Evolutionary conservation across 345 rosid species (phyloP).

Genomic region (Syzygium oleosum): DNA sequence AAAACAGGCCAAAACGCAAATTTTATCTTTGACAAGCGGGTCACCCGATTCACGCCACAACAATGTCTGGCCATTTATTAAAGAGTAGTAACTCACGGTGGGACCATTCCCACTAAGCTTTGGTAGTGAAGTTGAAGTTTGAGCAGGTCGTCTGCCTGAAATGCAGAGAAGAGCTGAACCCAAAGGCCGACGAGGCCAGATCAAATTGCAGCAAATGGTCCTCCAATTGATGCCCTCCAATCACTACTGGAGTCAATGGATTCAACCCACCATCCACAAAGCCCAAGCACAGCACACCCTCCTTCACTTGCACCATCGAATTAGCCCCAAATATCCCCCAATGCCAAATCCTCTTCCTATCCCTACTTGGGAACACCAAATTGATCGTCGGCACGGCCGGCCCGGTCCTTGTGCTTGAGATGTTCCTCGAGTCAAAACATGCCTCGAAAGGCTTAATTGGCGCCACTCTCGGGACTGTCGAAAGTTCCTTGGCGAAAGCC

Average conservation of each 20-base stretch:
- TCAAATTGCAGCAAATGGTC: slow-evolving; percentile 22
- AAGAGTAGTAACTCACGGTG: neutral
- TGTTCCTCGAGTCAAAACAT: neutral
- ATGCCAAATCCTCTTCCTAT: neutral
- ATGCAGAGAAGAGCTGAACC: slow-evolving; percentile 20
- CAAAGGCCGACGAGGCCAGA: slow-evolving; percentile 22
- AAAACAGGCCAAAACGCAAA: neutral
- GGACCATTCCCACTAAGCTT: neutral
- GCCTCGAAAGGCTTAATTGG: neutral
- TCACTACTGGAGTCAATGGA: slow-evolving; percentile 14
- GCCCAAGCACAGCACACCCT: slow-evolving; percentile 16
- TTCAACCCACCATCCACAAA: slow-evolving; percentile 22
- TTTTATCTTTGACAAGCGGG: neutral
- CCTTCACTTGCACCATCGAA: slow-evolving; percentile 28
- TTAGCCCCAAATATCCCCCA: slow-evolving; percentile 27
- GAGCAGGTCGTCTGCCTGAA: slow-evolving; percentile 34
- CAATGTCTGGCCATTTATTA: neutral
- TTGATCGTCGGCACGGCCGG: slow-evolving; percentile 19
- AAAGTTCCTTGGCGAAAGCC: slow-evolving; percentile 24
- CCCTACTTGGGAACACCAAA: slow-evolving; percentile 22
- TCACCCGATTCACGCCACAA: neutral
- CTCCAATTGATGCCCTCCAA: slow-evolving; percentile 29
- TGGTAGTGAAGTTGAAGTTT: slow-evolving; percentile 54
- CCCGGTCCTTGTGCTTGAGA: neutral
- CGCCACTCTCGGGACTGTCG: slow-evolving; percentile 28